Conservation (phyloP, 23 red algal genomes). For the Rhodosorus marinus region DNA sequence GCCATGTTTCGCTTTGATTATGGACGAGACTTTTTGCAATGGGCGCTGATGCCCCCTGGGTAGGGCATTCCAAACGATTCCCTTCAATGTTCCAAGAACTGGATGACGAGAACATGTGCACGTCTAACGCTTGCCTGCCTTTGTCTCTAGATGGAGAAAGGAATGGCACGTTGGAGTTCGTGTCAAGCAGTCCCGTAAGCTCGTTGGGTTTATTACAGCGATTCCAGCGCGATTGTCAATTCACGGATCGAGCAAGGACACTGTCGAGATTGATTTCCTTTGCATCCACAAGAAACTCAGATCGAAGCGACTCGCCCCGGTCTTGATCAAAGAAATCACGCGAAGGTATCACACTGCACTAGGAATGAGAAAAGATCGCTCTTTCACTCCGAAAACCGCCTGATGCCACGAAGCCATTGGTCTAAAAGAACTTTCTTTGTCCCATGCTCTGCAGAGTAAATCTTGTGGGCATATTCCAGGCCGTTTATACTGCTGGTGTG, state of each 20-base stretch:
- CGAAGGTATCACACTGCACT: constrained; percentile 46
- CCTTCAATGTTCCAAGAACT: no score
- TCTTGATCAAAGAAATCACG: constrained; percentile 96
- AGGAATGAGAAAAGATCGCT: no score
- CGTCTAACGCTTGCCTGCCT: no score
- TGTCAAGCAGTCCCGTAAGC: constrained; percentile 31
- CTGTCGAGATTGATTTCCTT: constrained; percentile 93
- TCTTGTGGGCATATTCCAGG: constrained; percentile 45
- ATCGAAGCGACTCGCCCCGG: constrained; percentile 72
- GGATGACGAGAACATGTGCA: no score
- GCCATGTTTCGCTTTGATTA: constrained; percentile 99
- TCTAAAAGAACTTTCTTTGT: no score
- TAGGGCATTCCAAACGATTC: no score
- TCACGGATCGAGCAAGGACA: background rate
- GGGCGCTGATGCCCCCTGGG: constrained; percentile 86
- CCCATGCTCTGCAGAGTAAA: no score
- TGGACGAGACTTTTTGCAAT: constrained; percentile 64
- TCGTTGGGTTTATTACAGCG: constrained; percentile 89
- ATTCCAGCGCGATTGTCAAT: constrained; percentile 33
- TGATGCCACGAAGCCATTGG: no score
- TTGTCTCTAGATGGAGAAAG: constrained; percentile 50
- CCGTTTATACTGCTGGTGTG: constrained; percentile 80
- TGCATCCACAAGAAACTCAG: constrained; percentile 96
- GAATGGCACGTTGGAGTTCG: constrained; percentile 87
- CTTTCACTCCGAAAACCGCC: no score